A percentile compares a stretch with the other conserved stretches of the same genome.
Evolutionary conservation across 192 early-diverging fungal genomes (phyloP).

Genomic region (Coemansia umbellata): DNA sequence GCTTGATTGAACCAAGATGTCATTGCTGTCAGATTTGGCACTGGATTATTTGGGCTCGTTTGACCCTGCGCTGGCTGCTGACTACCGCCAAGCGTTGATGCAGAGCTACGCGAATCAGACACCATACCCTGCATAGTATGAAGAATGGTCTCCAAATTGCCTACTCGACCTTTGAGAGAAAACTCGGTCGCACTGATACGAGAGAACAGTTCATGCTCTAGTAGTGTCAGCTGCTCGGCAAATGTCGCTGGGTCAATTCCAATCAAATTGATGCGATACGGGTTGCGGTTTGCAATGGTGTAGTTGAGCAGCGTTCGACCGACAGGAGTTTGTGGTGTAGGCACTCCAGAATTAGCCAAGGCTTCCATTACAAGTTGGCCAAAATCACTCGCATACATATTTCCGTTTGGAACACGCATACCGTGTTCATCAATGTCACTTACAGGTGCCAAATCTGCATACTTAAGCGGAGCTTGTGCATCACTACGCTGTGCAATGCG

Average conservation of each 20-base stretch:
- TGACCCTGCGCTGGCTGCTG: constrained; percentile 1
- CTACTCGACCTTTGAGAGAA: constrained; percentile 50
- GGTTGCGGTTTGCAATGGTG: constrained; percentile 49
- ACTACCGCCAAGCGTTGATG: constrained; percentile 8
- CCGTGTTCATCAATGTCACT: constrained; percentile 9
- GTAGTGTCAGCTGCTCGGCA: constrained; percentile 68
- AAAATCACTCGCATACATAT: constrained; percentile 53
- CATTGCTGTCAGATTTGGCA: constrained; percentile 46
- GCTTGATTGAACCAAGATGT: constrained; percentile 55
- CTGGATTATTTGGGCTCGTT: constrained; percentile 23
- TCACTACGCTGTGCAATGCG: constrained; percentile 28
- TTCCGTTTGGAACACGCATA: constrained; percentile 29
- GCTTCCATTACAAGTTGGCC: constrained; percentile 49
- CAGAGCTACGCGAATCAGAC: constrained; percentile 23
- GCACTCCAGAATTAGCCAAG: constrained; percentile 48
- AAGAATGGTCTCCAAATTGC: constrained; percentile 44
- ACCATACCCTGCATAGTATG: constrained; percentile 45
- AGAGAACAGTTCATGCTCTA: constrained; percentile 70
- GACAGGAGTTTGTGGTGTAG: constrained; percentile 48
- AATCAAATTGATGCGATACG: constrained; percentile 42
- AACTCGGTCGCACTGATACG: constrained; percentile 65
- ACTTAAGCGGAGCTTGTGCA: background rate
- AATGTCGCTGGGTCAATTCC: constrained; percentile 58
- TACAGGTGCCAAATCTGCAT: background rate
- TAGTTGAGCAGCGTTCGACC: constrained; percentile 42